These are phyloP conservation scores for Euphrasia arctica DNA, from an alignment of 305 asterid species.

Conservation along the genomic window DNA sequence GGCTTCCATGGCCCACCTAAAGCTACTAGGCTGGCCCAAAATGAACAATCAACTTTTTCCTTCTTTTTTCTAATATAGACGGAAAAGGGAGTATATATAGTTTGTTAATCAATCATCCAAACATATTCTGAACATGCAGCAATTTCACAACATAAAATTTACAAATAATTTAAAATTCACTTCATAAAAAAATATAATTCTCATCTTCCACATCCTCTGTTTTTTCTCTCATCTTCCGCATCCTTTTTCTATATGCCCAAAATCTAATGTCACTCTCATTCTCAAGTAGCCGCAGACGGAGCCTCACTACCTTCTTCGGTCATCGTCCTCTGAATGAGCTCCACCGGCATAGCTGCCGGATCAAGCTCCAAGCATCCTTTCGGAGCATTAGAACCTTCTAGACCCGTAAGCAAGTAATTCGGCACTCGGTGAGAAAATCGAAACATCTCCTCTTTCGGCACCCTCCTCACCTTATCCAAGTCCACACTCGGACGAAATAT, in stretches of 20 bases:
- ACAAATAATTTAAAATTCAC: no score
- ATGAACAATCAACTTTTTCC: conserved; percentile 12
- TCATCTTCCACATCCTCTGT: no score
- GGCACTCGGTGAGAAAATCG: conserved; percentile 81
- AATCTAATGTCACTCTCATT: no score
- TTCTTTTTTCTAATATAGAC: no score
- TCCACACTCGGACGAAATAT: conserved; percentile 49
- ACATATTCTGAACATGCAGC: no score
- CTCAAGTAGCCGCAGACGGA: no score
- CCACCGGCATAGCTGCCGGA: conserved; percentile 74
- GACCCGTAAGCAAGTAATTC: conserved; percentile 45
- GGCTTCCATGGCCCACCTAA: background rate
- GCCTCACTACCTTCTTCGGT: conserved; percentile 22
- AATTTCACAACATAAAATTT: no score
- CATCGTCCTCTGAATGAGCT: conserved; percentile 49
- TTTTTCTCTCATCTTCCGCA: no score
- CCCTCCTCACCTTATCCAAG: conserved; percentile 35
- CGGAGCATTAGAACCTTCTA: conserved; percentile 56
- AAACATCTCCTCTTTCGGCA: conserved; percentile 72
- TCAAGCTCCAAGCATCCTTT: conserved; percentile 71
- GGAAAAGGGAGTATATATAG: no score
- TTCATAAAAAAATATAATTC: no score
- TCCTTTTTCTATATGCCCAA: no score
- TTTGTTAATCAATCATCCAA: no score
- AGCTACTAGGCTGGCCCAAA: background rate